Percentiles rank a stretch among this genome's conserved stretches.
Conservation (phyloP, 1,284 basidiomycete genomes). For the Meira nashicola region DNA sequence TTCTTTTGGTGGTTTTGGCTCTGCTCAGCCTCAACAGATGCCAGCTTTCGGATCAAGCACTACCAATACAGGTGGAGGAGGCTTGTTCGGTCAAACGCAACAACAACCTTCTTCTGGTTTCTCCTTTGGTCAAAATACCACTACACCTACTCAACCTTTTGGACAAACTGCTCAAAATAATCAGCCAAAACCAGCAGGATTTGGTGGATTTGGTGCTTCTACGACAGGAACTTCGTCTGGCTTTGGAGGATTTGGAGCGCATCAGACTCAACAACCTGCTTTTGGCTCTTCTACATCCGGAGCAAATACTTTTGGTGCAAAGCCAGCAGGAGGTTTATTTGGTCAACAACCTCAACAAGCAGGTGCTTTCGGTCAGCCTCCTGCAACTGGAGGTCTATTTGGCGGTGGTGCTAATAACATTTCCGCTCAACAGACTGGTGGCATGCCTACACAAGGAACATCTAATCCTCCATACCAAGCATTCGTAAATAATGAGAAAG, state of each 20-base stretch:
- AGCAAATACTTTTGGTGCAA: slow-evolving; percentile 6
- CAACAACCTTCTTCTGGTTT: slow-evolving; percentile 26
- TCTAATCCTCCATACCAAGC: slow-evolving; percentile 16
- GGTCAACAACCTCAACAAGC: slow-evolving; percentile 32
- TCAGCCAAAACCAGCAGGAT: slow-evolving; percentile 21
- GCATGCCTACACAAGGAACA: slow-evolving; percentile 16
- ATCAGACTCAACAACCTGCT: slow-evolving; percentile 1
- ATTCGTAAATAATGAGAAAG: neutral
- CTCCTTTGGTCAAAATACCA: slow-evolving; percentile 38
- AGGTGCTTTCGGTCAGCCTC: slow-evolving; percentile 33
- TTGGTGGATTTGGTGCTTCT: slow-evolving; percentile 36
- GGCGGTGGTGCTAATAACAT: slow-evolving; percentile 3
- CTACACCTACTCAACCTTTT: slow-evolving; percentile 27
- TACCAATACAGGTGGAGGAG: slow-evolving; percentile 8
- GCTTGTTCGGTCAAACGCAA: slow-evolving; percentile 9
- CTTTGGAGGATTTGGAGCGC: slow-evolving; percentile 33
- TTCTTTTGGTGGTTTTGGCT: slow-evolving; percentile 4
- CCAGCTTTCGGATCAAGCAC: neutral
- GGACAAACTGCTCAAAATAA: slow-evolving; percentile 28
- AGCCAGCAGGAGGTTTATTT: slow-evolving; percentile 2
- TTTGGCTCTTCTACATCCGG: neutral
- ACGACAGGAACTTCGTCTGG: slow-evolving; percentile 15
- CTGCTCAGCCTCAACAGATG: slow-evolving; percentile 1
- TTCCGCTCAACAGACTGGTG: slow-evolving; percentile 1
- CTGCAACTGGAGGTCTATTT: slow-evolving; percentile 12